Base-by-base conservation (phyloP, 2,329 filamentous ascomycete genomes). In the Massarina eburnea region DNA sequence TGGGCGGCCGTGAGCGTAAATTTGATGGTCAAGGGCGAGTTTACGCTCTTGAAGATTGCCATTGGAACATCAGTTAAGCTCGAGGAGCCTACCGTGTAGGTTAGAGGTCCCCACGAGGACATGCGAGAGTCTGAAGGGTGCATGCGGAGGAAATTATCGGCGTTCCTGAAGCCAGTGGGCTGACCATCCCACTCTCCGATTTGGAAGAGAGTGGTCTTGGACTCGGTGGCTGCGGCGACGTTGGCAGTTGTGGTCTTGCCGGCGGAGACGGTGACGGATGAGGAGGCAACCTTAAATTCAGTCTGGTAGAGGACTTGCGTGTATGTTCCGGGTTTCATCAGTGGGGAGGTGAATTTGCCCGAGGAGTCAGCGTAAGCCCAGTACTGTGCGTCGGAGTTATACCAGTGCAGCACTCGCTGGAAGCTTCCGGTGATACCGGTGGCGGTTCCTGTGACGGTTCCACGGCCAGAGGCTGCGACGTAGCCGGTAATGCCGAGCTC, bases 251-350 rank as follows among this genome's bases (percentile, higher is more conserved):
- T 74, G 1, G 74, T 73, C 24, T 66, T 64, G 4, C 80, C 80
- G 1, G 78, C 77, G 2, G 70, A 71, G 32, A 84, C 79, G 0
- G 42, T 59, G 14, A 70, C 64, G 27, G 68, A 72, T 19, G 71
- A 67, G 2, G 74, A 73, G 3, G 77, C 79, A 8, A 83, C 79
- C 49, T 76, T 73, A 59, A 78, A 78, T 61, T 84, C 81, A 15
- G 73, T 76, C 54, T 82, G 80, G 66, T 84, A 84, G 29, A 86
- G 75, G 4, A 83, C 78, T 76, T 85, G 84, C n/a, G 80, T 85
- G 68, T 86, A 86, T 0, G 80, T 84, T 22, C 84, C 83, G 0
- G 83, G 80, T 57, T 83, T 84, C 83, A 87, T 86, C 45, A 76
- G 71, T 0, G 83, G 84, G 0, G 82, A 85, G 2, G 77, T 84